Percentiles rank a stretch among this genome's conserved stretches.
phyloP scores from a whole-genome alignment of 192 early-diverging fungal species.

The Podila epigama region DNA sequence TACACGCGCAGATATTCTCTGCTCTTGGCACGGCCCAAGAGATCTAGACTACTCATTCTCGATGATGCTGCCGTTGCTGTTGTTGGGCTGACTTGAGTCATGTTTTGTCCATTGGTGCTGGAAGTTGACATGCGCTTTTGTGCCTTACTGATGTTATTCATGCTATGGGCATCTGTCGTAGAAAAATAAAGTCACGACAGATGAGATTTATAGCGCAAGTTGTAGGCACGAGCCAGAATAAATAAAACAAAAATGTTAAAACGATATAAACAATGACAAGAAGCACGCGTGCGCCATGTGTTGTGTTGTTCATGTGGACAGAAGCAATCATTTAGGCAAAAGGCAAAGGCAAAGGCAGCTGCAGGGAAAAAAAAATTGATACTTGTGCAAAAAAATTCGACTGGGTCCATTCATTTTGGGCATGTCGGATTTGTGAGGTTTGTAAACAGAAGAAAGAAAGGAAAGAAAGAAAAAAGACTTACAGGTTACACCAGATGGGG shows the following conservation, averaged over 20 bases:
- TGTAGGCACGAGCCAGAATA: background rate
- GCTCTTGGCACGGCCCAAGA: slow-evolving; percentile 67
- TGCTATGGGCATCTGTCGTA: background rate
- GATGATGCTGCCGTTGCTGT: slow-evolving; percentile 31
- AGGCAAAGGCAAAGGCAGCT: background rate
- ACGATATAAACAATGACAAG: background rate
- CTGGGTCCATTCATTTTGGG: background rate
- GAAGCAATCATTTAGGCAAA: background rate
- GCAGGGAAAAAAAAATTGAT: background rate
- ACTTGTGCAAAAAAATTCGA: no score
- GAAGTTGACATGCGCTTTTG: slow-evolving; percentile 39
- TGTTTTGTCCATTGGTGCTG: slow-evolving; percentile 32
- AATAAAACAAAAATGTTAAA: background rate
- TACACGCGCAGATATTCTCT: slow-evolving; percentile 80
- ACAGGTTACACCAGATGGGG: slow-evolving; percentile 34
- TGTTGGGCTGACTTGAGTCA: slow-evolving; percentile 47
- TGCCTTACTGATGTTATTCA: slow-evolving; percentile 6
- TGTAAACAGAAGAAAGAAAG: background rate
- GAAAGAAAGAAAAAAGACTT: slow-evolving; percentile 12
- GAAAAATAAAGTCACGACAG: background rate
- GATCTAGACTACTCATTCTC: slow-evolving; percentile 55
- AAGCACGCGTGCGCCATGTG: background rate
- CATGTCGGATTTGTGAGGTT: no score
- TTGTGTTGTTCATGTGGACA: background rate
- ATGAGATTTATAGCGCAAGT: background rate